Evolutionary conservation across 352 stramenopile species (phyloP).

Genomic region (Nothophytophthora sp.): DNA sequence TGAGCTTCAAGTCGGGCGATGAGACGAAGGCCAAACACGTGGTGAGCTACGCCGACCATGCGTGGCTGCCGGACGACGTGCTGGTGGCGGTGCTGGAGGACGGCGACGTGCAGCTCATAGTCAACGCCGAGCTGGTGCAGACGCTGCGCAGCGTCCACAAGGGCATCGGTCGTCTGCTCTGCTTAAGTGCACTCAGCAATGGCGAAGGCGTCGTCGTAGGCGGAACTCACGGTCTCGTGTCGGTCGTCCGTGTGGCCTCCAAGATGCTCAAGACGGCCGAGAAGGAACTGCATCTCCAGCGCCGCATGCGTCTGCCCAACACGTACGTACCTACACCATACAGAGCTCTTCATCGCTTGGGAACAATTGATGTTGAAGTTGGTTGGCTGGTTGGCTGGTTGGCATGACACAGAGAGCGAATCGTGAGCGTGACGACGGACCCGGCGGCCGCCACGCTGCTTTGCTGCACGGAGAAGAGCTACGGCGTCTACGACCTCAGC

Average conservation of each 20-base stretch:
- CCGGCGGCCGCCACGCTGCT: slow-evolving; percentile 48
- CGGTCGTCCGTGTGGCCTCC: slow-evolving; percentile 49
- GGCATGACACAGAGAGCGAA: slow-evolving; percentile 53
- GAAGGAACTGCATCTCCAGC: slow-evolving; percentile 73
- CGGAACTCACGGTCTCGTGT: slow-evolving; percentile 55
- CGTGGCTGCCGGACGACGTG: slow-evolving; percentile 68
- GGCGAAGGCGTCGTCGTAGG: slow-evolving; percentile 62
- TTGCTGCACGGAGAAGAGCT: slow-evolving; percentile 59
- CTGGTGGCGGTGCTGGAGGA: slow-evolving; percentile 70
- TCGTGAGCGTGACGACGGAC: slow-evolving; percentile 49
- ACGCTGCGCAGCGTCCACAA: slow-evolving; percentile 67
- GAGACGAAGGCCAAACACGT: slow-evolving; percentile 53
- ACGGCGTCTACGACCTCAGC: slow-evolving; percentile 74
- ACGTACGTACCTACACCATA: slow-evolving; percentile 45
- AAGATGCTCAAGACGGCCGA: slow-evolving; percentile 59
- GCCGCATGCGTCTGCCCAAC: slow-evolving; percentile 51
- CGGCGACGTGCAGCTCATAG: slow-evolving; percentile 72
- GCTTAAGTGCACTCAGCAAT: slow-evolving; percentile 43
- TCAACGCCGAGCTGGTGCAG: slow-evolving; percentile 75
- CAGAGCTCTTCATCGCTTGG: not conserved
- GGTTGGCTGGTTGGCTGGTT: too few relatives aligned
- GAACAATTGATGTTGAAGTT: not conserved
- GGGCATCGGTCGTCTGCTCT: slow-evolving; percentile 28
- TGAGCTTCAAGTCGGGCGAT: slow-evolving; percentile 77
- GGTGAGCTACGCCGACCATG: slow-evolving; percentile 65